These are phyloP conservation scores for Perilla frutescens DNA, from an alignment of 257 asterid species.

Conservation along the genomic window DNA sequence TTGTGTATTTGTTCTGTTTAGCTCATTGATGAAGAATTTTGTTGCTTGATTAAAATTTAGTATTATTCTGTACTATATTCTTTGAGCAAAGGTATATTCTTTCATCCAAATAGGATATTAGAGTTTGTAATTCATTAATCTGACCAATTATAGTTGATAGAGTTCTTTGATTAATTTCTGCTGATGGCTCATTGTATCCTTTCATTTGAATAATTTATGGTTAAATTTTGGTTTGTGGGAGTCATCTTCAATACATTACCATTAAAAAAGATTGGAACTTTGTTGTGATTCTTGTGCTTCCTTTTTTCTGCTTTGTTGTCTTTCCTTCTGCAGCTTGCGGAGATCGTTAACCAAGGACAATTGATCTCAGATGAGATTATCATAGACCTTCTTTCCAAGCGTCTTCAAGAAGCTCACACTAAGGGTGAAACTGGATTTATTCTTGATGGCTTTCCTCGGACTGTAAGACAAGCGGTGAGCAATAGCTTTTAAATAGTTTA, in stretches of 20 bases:
- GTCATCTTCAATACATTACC: constrained; percentile 1
- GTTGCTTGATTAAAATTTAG: neutral
- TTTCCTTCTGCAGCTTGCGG: constrained; percentile 69
- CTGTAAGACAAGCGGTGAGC: constrained; percentile 95
- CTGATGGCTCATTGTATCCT: neutral
- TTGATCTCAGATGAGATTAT: constrained; percentile 89
- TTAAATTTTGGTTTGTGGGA: constrained; percentile 24
- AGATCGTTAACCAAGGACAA: constrained; percentile 85
- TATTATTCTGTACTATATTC: neutral
- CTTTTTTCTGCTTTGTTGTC: neutral
- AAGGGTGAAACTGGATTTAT: constrained; percentile 91
- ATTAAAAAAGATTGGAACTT: neutral
- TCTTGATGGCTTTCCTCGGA: constrained; percentile 98
- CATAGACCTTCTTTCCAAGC: constrained; percentile 79
- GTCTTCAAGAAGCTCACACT: constrained; percentile 80
- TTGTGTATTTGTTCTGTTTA: neutral
- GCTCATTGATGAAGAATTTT: neutral
- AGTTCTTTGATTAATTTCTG: neutral
- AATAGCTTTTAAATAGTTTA: constrained; percentile 10
- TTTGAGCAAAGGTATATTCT: neutral
- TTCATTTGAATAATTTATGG: constrained; percentile 22
- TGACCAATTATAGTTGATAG: neutral
- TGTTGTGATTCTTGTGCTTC: neutral
- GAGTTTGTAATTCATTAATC: neutral
- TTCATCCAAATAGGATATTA: neutral